Evolutionary conservation across 2,329 filamentous ascomycete species (phyloP), one percentile per base, ranked within the genome.

Genomic region (Aspergillus uvarum): DNA sequence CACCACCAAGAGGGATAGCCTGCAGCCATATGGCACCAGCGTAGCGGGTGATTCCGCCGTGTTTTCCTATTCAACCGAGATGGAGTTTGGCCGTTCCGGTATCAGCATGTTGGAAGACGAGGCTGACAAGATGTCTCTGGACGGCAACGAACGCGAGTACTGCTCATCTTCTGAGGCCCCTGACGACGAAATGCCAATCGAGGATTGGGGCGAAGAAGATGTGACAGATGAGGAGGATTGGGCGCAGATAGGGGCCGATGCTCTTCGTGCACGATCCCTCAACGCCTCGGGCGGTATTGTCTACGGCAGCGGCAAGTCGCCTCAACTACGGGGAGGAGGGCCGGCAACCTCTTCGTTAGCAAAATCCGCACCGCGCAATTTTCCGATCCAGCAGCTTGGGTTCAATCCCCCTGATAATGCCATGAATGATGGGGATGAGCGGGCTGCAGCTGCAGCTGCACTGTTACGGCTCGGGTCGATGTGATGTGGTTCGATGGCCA

Each of bases 211-310:
- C 66, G 92, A 97, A 53, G 89, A 90, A 67, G 92, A 96, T 72
- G 85, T 91, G 61, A 98, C 95, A 24, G 95, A 98, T 73, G 92
- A 97, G 73, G 94, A 98, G 77, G 93, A 98, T 77, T 97, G 94
- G 93, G 91, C 90, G 51, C 87, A 90, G 55, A 89, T 96, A 63
- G 94, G 92, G 57, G 91, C 93, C 31, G 92, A 90, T 57, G 91
- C 91, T 65, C 84, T 97, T 67, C 88, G 93, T 78, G 88, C 82
- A 76, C 85, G 78, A 79, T 87, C 76, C 71, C 79, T 79, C 68
- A 81, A 74, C 76, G 81, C 72, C 59, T 74, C 74, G 35, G 77
- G 78, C 55, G 76, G 76, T 57, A 73, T 78, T 59, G 65, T 77
- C 50, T 69, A 73, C 61, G 71, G 71, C 55, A 71, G 64, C 70